A percentile compares a stretch with the other conserved stretches of the same genome.
Evolutionary conservation across 768 basidiomycete species (phyloP).

Genomic region (Cytidiella melzeri): DNA sequence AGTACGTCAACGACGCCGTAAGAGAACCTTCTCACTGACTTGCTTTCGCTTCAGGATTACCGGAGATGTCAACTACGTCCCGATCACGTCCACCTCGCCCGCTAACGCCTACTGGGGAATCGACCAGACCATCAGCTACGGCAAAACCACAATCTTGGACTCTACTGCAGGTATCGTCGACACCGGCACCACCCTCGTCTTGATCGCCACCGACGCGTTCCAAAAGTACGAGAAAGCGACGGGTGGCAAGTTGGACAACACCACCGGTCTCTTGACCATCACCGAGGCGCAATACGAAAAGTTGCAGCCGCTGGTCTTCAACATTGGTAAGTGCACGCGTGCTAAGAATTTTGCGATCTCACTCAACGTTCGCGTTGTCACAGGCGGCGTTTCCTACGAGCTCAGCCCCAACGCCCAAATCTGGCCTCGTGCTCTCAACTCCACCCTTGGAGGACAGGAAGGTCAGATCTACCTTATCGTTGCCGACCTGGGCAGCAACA

Average conservation of each 20-base stretch:
- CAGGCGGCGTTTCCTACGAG: constrained; percentile 40
- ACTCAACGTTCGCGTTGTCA: neutral
- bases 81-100: constrained; percentile 40
- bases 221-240: constrained; percentile 47
- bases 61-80: constrained; percentile 29
- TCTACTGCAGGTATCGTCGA: constrained; percentile 44
- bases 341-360: too few species aligned
- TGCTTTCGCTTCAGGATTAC: constrained; percentile 26
- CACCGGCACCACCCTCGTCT: constrained; percentile 47
- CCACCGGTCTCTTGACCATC: constrained; percentile 52
- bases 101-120: constrained; percentile 47
- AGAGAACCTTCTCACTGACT: neutral
- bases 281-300: constrained; percentile 41
- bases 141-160: constrained; percentile 25
- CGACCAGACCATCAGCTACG: constrained; percentile 37
- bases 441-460: constrained; percentile 45
- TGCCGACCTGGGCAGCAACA: constrained; percentile 43
- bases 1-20: too few species aligned
- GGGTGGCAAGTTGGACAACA: constrained; percentile 45
- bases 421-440: constrained; percentile 59
- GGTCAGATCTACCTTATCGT: constrained; percentile 50
- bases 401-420: constrained; percentile 62
- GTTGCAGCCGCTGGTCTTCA: constrained; percentile 47
- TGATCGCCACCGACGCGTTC: constrained; percentile 54
- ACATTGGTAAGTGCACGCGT: constrained; percentile 34